Percentiles rank a stretch among this genome's conserved stretches.
These are phyloP conservation scores for Arxiozyma telluris DNA, from an alignment of 1,139 yeast genomes.

Conservation along the genomic window DNA sequence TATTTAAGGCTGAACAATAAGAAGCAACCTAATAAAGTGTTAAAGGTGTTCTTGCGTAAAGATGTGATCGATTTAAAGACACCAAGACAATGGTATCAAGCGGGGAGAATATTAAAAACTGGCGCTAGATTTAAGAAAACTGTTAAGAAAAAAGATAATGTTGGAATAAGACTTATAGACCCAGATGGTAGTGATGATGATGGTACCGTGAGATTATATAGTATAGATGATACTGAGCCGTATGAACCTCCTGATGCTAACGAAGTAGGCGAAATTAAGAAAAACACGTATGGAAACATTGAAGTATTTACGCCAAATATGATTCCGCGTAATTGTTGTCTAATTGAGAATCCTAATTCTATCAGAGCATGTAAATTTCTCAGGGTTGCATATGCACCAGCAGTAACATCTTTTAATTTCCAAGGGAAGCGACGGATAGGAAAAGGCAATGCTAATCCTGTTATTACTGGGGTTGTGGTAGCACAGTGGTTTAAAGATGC, in stretches of 20 bases:
- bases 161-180: neutral
- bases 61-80: slow-evolving; percentile 58
- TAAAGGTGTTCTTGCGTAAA: slow-evolving; percentile 54
- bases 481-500: slow-evolving; percentile 61
- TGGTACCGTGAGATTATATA: slow-evolving; percentile 52
- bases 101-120: slow-evolving; percentile 63
- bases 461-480: slow-evolving; percentile 69
- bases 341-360: slow-evolving; percentile 47
- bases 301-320: slow-evolving; percentile 68
- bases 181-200: slow-evolving; percentile 25
- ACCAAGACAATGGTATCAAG: slow-evolving; percentile 79
- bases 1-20: slow-evolving; percentile 43
- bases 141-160: slow-evolving; percentile 19
- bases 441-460: slow-evolving; percentile 43
- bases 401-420: slow-evolving; percentile 81
- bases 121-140: slow-evolving; percentile 61
- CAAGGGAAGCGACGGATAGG: slow-evolving; percentile 27
- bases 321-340: slow-evolving; percentile 77
- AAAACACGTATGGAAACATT: slow-evolving; percentile 73
- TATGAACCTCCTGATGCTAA: slow-evolving; percentile 53
- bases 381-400: slow-evolving; percentile 74
- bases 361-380: slow-evolving; percentile 63
- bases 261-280: slow-evolving; percentile 52
- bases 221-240: slow-evolving; percentile 65
- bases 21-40: slow-evolving; percentile 24